Percentiles rank a stretch among this genome's conserved stretches.
Conservation (phyloP, 352 stramenopile genomes). For the Phytophthora aleatoria region DNA sequence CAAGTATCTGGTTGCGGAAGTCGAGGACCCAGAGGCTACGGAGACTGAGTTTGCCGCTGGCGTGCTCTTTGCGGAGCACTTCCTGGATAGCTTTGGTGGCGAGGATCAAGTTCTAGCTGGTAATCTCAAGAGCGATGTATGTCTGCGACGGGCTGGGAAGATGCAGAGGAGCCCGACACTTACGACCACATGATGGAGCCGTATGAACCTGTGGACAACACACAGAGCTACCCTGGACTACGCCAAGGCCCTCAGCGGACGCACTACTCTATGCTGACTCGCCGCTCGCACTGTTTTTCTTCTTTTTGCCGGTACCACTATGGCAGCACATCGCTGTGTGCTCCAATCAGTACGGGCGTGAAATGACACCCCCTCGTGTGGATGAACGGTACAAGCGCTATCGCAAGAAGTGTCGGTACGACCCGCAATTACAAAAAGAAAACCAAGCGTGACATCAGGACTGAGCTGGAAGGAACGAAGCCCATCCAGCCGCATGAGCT, state of each 20-base stretch:
- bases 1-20: neutral
- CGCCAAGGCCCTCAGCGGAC: neutral
- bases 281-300: neutral
- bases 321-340: neutral
- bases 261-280: neutral
- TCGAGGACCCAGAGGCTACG: constrained; percentile 9
- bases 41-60: constrained; percentile 6
- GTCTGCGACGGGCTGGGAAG: neutral
- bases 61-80: constrained; percentile 6
- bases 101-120: neutral
- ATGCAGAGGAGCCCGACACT: neutral
- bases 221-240: neutral
- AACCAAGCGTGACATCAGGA: neutral
- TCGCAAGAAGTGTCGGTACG: neutral
- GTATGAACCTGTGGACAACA: neutral
- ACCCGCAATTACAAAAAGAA: constrained; percentile 1
- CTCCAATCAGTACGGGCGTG: neutral
- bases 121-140: neutral
- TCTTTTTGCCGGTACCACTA: neutral
- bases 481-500: neutral
- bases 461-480: neutral
- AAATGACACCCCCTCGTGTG: neutral
- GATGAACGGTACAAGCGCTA: constrained; percentile 1
- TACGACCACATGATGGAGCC: neutral
- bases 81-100: neutral